These are phyloP conservation scores for Miscanthus sacchariflorus DNA, from an alignment of 202 grass and related monocot genomes.

Conservation along the genomic window DNA sequence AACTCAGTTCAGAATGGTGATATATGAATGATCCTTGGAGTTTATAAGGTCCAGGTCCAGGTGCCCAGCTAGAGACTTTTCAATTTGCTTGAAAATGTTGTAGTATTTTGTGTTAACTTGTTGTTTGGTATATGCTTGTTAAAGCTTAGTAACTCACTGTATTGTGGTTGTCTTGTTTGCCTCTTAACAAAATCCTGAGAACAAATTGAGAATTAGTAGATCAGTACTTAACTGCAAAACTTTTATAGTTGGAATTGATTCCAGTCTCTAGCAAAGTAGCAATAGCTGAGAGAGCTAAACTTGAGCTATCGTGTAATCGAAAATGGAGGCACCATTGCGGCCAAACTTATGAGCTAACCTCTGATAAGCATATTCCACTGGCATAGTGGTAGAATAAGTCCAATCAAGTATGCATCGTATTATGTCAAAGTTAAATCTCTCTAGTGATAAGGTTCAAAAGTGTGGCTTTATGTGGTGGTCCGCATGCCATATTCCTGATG, in stretches of 20 bases:
- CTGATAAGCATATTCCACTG: not conserved
- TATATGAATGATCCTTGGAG: not conserved
- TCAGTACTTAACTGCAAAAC: not conserved
- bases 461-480: not conserved
- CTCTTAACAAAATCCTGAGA: slow-evolving; percentile 8
- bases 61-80: not conserved
- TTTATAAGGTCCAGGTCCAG: not conserved
- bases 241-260: not conserved
- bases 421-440: not conserved
- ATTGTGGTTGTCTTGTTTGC: slow-evolving; percentile 12
- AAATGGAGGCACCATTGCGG: slow-evolving; percentile 4
- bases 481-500: not conserved
- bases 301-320: not conserved
- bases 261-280: not conserved
- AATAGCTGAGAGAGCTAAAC: not conserved
- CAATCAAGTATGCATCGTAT: not conserved
- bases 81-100: not conserved
- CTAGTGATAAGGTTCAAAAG: not conserved
- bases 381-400: not conserved
- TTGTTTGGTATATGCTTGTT: not conserved
- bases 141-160: not conserved
- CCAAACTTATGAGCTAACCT: not conserved
- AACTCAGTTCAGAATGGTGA: not conserved
- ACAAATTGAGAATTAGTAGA: not conserved
- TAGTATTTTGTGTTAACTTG: slow-evolving; percentile 1